phyloP scores from a whole-genome alignment of 805 yeast species.

The Wickerhamiella sergipiensis region DNA sequence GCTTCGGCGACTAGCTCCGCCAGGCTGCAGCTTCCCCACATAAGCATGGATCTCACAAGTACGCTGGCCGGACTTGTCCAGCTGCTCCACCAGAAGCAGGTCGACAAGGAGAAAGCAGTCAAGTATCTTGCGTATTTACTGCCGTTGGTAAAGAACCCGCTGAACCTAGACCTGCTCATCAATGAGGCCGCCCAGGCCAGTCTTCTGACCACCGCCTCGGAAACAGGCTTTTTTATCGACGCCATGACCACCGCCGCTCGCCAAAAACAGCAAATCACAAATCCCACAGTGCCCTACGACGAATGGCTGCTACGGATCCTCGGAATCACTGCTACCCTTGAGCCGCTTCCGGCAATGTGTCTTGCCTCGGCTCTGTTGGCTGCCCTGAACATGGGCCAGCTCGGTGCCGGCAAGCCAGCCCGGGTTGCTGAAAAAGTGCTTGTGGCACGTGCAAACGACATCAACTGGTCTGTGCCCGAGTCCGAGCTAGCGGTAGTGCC shows the following conservation, averaged over 20 bases:
- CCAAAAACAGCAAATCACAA: slow-evolving; percentile 11
- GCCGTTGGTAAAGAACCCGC: slow-evolving; percentile 14
- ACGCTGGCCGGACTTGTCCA: slow-evolving; percentile 6
- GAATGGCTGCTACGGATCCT: slow-evolving; percentile 7
- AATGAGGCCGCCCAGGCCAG: slow-evolving; percentile 8
- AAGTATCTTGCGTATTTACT: slow-evolving; percentile 7
- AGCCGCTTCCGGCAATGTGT: slow-evolving; percentile 10
- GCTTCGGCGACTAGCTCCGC: no score
- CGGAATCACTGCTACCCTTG: slow-evolving; percentile 2
- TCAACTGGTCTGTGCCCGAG: background rate
- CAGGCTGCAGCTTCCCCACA: background rate
- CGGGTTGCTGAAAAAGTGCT: background rate
- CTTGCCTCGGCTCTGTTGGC: slow-evolving; percentile 6
- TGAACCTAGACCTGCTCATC: slow-evolving; percentile 11
- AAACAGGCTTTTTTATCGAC: slow-evolving; percentile 7
- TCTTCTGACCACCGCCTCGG: background rate
- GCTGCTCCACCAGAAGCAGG: slow-evolving; percentile 1
- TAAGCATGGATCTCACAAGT: background rate
- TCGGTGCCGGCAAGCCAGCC: background rate
- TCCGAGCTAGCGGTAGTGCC: slow-evolving; percentile 1
- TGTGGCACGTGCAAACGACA: background rate
- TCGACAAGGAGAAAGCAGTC: background rate
- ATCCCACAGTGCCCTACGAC: slow-evolving; percentile 11
- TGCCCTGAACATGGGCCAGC: background rate
- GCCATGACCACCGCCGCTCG: slow-evolving; percentile 11